Percentiles rank a stretch among this genome's conserved stretches.
Conservation (phyloP, 129 eudicot species). For the Chrysanthemum seticuspe region DNA sequence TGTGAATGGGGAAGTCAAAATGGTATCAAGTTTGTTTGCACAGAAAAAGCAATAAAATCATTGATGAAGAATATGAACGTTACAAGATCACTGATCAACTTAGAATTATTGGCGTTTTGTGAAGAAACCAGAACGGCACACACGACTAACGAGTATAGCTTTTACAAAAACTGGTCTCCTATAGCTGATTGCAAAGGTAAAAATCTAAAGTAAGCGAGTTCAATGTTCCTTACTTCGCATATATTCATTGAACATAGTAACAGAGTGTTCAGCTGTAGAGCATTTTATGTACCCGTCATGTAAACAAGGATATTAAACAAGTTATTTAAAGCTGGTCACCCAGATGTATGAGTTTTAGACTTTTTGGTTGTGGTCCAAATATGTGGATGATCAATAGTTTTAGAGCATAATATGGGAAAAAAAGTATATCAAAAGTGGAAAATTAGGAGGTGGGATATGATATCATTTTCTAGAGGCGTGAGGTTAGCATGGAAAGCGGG, state of each 20-base stretch:
- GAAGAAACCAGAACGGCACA: too few species aligned
- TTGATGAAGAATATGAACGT: too few species aligned
- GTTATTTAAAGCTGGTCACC: conserved; percentile 19
- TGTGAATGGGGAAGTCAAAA: conserved; percentile 88
- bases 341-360: conserved; percentile 20
- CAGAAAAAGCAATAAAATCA: conserved; percentile 38
- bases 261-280: conserved; percentile 13
- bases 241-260: background rate
- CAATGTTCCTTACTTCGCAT: too few species aligned
- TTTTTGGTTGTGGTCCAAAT: conserved; percentile 16
- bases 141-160: too few species aligned
- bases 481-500: too few species aligned
- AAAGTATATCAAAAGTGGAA: too few species aligned
- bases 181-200: conserved; percentile 71
- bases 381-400: background rate
- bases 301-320: conserved; percentile 31
- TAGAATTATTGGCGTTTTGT: too few species aligned
- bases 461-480: too few species aligned
- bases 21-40: conserved; percentile 73
- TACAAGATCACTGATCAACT: too few species aligned
- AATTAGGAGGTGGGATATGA: too few species aligned
- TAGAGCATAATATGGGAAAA: too few species aligned
- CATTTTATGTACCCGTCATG: conserved; percentile 24
- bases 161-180: conserved; percentile 57
- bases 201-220: conserved; percentile 58